These are phyloP conservation scores for Dendrobium chrysotoxum DNA, from an alignment of 106 monocot species.

Conservation along the genomic window DNA sequence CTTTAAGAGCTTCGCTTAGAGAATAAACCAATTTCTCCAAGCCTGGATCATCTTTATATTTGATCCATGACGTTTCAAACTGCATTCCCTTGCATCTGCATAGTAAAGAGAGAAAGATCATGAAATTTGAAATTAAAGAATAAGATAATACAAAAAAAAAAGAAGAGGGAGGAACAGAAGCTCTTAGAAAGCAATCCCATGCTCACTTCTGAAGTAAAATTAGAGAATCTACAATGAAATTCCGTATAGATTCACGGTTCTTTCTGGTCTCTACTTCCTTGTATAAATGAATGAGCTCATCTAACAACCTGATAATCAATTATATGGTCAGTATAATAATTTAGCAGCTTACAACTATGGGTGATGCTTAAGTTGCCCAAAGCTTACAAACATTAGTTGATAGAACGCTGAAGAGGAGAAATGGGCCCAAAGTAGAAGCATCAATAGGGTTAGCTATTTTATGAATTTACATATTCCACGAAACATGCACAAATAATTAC, in stretches of 20 bases:
- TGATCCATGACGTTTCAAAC: constrained; percentile 75
- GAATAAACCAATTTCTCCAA: constrained; percentile 26
- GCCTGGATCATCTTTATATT: constrained; percentile 57
- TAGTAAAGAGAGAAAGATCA: background rate
- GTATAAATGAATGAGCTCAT: constrained; percentile 68
- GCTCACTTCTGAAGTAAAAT: constrained; percentile 55
- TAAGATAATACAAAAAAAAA: background rate
- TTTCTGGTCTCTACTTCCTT: constrained; percentile 65
- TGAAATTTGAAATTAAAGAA: background rate
- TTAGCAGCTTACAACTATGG: background rate
- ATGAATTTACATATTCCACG: too few relatives aligned
- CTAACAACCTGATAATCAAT: constrained; percentile 51
- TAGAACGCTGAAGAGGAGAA: background rate
- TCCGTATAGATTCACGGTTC: constrained; percentile 45
- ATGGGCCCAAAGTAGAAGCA: background rate
- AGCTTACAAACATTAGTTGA: background rate
- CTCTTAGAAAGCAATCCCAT: background rate
- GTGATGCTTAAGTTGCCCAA: background rate
- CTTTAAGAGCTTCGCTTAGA: constrained; percentile 1
- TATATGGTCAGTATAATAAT: background rate
- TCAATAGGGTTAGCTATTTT: background rate
- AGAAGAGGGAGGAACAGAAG: too few relatives aligned
- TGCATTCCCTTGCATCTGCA: constrained; percentile 64
- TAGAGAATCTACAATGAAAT: constrained; percentile 50
- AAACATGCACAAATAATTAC: background rate